Evolutionary conservation across 345 rosid genomes (phyloP).

Genomic region (Salix viminalis): DNA sequence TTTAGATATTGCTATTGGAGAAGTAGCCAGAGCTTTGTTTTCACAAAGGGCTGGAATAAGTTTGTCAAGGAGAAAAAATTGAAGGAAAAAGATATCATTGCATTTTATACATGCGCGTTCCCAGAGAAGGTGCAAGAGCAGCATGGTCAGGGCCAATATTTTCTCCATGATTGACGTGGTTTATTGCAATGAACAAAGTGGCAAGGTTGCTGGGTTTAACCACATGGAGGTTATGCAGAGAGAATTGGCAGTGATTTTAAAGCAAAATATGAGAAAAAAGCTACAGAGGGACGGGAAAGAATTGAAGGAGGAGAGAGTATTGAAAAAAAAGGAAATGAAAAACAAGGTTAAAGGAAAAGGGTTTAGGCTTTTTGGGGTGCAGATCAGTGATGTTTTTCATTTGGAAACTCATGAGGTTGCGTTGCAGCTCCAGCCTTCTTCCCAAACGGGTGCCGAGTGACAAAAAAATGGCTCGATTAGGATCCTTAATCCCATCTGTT

Average conservation of each 20-base stretch:
- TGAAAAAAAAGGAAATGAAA: slow-evolving; percentile 1
- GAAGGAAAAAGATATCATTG: slow-evolving; percentile 18
- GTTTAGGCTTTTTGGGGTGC: slow-evolving; percentile 52
- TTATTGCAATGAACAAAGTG: slow-evolving; percentile 9
- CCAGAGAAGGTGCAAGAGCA: slow-evolving; percentile 8
- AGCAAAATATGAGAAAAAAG: slow-evolving; percentile 13
- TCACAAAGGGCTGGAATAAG: slow-evolving; percentile 32
- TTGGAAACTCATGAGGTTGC: neutral
- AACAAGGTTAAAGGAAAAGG: slow-evolving; percentile 18
- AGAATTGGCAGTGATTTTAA: slow-evolving; percentile 32
- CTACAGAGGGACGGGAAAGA: neutral
- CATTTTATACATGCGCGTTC: slow-evolving; percentile 19
- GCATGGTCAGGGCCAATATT: slow-evolving; percentile 10
- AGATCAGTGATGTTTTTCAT: slow-evolving; percentile 19
- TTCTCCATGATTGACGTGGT: slow-evolving; percentile 45
- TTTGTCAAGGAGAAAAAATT: slow-evolving; percentile 27
- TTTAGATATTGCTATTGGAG: slow-evolving; percentile 31
- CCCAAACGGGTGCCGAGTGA: too few species aligned
- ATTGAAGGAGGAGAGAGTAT: neutral
- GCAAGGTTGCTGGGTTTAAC: neutral
- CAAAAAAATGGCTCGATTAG: neutral
- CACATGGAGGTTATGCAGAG: slow-evolving; percentile 18
- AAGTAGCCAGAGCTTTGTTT: slow-evolving; percentile 31
- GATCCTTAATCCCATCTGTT: too few species aligned
- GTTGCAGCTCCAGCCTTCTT: too few species aligned